phyloP scores from a whole-genome alignment of 352 stramenopile genomes.

The Ochromonadaceae sp. region DNA sequence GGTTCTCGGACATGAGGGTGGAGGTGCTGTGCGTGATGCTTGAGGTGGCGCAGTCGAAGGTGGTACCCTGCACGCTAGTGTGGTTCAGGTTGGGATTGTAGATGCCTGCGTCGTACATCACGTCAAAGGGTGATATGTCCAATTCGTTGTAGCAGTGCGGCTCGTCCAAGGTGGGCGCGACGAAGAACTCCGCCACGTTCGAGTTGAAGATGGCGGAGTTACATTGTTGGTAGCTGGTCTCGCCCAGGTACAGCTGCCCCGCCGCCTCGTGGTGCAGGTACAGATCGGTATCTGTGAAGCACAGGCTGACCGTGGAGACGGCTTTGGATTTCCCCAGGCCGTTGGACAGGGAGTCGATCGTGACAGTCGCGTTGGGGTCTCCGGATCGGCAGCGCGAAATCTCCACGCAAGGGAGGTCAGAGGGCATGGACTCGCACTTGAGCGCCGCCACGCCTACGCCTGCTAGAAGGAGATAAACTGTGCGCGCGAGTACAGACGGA shows the following conservation, averaged over 20 bases:
- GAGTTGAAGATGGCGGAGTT: background rate
- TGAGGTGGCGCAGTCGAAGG: background rate
- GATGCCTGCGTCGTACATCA: constrained; percentile 7
- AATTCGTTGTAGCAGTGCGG: constrained; percentile 7
- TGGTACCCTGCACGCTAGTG: background rate
- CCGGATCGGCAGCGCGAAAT: background rate
- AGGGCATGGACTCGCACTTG: too few species aligned
- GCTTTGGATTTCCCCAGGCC: background rate
- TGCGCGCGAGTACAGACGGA: too few species aligned
- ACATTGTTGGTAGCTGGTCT: background rate
- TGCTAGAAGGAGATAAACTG: too few species aligned
- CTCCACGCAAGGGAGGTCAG: constrained; percentile 2
- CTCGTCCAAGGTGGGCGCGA: too few species aligned
- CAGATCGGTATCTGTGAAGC: background rate
- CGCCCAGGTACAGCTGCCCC: background rate
- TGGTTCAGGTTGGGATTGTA: constrained; percentile 17
- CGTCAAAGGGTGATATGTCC: constrained; percentile 4
- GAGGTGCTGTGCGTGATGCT: background rate
- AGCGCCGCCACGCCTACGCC: too few species aligned
- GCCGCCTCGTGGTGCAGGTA: background rate
- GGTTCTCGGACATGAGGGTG: background rate
- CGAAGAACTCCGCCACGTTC: constrained; percentile 11
- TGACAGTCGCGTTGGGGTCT: background rate
- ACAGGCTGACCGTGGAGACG: background rate
- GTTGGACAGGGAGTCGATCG: constrained; percentile 2